These are phyloP conservation scores for Microbotryomycetes sp. DNA, from an alignment of 1,284 basidiomycete species.

Conservation along the genomic window DNA sequence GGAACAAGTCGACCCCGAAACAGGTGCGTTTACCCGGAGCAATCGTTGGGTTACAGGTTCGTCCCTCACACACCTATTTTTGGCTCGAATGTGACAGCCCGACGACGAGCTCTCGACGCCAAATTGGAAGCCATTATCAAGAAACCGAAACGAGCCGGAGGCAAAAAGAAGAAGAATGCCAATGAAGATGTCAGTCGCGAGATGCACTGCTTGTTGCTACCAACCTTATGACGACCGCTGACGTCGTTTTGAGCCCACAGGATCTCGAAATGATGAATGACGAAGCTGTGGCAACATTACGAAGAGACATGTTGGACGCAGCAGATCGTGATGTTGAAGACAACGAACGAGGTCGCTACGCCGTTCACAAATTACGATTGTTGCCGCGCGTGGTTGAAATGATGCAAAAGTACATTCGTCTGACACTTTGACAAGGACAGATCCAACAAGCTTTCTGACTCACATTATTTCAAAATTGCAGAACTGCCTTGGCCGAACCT, in stretches of 20 bases:
- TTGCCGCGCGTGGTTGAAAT: constrained; percentile 86
- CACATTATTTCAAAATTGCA: constrained; percentile 39
- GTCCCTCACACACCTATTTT: neutral
- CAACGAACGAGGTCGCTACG: constrained; percentile 76
- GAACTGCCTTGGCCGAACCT: constrained; percentile 76
- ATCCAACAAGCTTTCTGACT: constrained; percentile 1
- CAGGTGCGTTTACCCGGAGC: constrained; percentile 1
- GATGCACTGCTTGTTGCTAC: neutral
- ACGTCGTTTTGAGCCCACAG: constrained; percentile 28
- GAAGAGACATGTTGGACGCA: constrained; percentile 78
- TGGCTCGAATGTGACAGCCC: constrained; percentile 21
- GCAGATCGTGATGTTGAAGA: constrained; percentile 77
- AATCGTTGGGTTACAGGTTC: constrained; percentile 42
- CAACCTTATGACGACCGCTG: neutral
- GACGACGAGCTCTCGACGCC: constrained; percentile 20
- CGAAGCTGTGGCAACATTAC: constrained; percentile 76
- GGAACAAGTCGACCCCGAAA: constrained; percentile 54
- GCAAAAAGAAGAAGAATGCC: constrained; percentile 28
- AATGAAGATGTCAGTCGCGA: constrained; percentile 23
- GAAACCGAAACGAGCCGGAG: constrained; percentile 13
- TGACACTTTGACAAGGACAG: too few species aligned
- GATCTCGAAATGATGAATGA: constrained; percentile 80
- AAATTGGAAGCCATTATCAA: constrained; percentile 21
- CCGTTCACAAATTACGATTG: constrained; percentile 74
- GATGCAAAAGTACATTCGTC: constrained; percentile 87